Percentiles rank a stretch among this genome's conserved stretches.
These are phyloP conservation scores for Spongospora subterranea DNA, from an alignment of 208 protist genomes.

Conservation along the genomic window DNA sequence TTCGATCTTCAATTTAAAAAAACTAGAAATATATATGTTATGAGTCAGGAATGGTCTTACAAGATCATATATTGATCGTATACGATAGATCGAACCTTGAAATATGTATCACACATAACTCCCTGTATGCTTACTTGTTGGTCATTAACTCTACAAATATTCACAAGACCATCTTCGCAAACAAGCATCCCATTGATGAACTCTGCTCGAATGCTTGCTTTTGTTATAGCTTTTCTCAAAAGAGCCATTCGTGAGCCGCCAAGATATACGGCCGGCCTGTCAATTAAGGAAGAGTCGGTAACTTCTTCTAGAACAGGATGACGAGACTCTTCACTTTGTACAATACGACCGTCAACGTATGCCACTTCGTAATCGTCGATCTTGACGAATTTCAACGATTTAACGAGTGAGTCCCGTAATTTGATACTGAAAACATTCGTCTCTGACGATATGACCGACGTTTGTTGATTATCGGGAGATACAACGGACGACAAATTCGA, in stretches of 20 bases:
- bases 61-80: conserved; percentile 22
- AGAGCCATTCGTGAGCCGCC: conserved; percentile 19
- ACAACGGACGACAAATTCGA: not conserved
- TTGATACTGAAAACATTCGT: conserved; percentile 36
- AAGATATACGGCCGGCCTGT: conserved; percentile 15
- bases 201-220: not conserved
- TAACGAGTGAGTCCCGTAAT: not conserved
- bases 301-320: not conserved
- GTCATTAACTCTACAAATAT: conserved; percentile 35
- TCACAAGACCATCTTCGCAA: conserved; percentile 10
- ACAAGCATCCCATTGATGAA: conserved; percentile 8
- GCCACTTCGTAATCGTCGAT: conserved; percentile 47
- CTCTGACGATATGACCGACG: conserved; percentile 41
- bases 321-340: conserved; percentile 2
- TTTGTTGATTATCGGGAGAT: conserved; percentile 22
- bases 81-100: conserved; percentile 3
- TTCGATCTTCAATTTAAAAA: no score
- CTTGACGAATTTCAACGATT: conserved; percentile 32
- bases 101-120: not conserved
- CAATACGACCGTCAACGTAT: conserved; percentile 37
- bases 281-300: not conserved
- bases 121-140: conserved; percentile 43
- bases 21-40: no score
- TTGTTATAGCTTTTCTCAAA: conserved; percentile 21
- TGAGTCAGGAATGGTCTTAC: not conserved